Conservation (phyloP, 352 stramenopile species). For the Globisporangium echinulatum region DNA sequence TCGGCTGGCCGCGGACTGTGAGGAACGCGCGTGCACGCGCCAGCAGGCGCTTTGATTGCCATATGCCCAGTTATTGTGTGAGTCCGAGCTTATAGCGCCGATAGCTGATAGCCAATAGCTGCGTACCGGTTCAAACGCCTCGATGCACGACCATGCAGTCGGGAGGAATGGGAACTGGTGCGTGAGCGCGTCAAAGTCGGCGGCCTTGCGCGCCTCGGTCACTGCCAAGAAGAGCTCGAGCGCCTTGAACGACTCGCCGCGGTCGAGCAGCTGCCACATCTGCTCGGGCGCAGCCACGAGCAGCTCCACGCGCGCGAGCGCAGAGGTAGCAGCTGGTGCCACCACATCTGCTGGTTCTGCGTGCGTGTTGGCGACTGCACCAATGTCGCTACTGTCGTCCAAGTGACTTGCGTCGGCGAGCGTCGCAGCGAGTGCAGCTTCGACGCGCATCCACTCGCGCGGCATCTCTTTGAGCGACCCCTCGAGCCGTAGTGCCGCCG, state of each 20-base stretch:
- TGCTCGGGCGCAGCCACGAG: constrained; percentile 52
- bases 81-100: background rate
- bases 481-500: constrained; percentile 73
- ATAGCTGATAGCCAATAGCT: background rate
- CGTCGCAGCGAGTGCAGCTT: constrained; percentile 27
- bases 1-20: constrained; percentile 41
- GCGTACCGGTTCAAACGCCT: constrained; percentile 53
- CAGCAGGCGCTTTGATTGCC: constrained; percentile 33
- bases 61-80: background rate
- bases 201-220: constrained; percentile 20
- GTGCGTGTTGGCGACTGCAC: background rate
- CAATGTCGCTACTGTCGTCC: too few relatives aligned
- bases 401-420: constrained; percentile 22
- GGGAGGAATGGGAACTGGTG: constrained; percentile 54
- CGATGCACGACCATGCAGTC: constrained; percentile 57
- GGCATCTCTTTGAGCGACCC: constrained; percentile 82
- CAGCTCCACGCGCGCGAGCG: constrained; percentile 36
- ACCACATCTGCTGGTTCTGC: background rate
- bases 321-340: background rate
- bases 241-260: constrained; percentile 46
- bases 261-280: constrained; percentile 67
- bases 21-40: constrained; percentile 40
- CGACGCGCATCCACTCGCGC: constrained; percentile 67
- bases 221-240: constrained; percentile 42
- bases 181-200: constrained; percentile 12